phyloP scores from a whole-genome alignment of 1,284 basidiomycete species.

The Earliella scabrosa region DNA sequence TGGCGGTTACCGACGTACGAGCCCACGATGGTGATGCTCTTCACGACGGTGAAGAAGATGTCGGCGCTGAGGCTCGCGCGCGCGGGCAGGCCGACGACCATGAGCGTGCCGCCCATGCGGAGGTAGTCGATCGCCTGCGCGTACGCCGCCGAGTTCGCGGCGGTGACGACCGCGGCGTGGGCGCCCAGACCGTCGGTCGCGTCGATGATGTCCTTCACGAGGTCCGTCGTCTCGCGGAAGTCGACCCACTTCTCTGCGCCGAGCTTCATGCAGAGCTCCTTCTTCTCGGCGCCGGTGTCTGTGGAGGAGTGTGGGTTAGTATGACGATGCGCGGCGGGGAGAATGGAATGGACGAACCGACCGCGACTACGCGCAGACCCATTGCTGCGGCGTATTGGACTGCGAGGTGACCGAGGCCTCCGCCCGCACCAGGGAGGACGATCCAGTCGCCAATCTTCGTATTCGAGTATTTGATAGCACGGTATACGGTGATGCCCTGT shows the following conservation, averaged over 20 bases:
- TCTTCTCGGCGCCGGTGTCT: conserved; percentile 81
- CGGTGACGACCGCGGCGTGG: conserved; percentile 76
- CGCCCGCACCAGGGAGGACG: conserved; percentile 80
- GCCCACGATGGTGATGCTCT: conserved; percentile 71
- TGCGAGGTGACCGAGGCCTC: conserved; percentile 76
- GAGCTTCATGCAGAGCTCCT: conserved; percentile 67
- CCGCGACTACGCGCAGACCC: conserved; percentile 81
- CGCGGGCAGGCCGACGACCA: conserved; percentile 78
- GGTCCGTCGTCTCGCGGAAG: conserved; percentile 67
- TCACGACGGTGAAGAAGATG: conserved; percentile 82
- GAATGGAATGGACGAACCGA: conserved; percentile 47
- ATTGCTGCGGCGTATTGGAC: conserved; percentile 81
- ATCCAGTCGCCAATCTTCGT: conserved; percentile 80
- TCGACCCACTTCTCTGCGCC: conserved; percentile 86
- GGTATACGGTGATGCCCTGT: conserved; percentile 81
- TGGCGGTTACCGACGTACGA: conserved; percentile 81
- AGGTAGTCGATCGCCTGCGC: conserved; percentile 77
- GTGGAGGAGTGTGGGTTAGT: not conserved
- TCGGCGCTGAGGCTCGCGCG: conserved; percentile 65
- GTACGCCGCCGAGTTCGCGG: conserved; percentile 65
- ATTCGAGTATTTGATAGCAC: conserved; percentile 79
- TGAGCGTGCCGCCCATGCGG: conserved; percentile 67
- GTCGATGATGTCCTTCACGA: conserved; percentile 64
- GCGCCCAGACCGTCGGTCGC: conserved; percentile 76
- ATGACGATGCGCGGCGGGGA: not conserved